These are phyloP conservation scores for Artomyces pyxidatus DNA, from an alignment of 768 basidiomycete species.

Conservation along the genomic window DNA sequence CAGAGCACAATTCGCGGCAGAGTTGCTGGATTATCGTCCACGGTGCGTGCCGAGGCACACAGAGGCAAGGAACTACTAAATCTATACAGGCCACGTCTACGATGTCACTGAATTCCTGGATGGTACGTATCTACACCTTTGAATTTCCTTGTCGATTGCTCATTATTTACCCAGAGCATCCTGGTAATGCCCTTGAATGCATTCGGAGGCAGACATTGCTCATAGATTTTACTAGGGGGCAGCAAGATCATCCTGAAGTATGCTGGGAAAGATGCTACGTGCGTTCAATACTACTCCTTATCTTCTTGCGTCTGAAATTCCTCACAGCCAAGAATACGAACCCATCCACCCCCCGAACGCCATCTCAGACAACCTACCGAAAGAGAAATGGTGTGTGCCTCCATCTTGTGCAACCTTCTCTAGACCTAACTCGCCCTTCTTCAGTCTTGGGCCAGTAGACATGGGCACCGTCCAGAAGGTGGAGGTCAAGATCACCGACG, in stretches of 20 bases:
- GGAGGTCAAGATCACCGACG: slow-evolving; percentile 54
- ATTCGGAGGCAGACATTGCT: not conserved
- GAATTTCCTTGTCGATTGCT: no score
- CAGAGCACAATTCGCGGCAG: slow-evolving; percentile 12
- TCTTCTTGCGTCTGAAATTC: not conserved
- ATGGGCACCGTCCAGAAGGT: slow-evolving; percentile 56
- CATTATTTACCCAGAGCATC: slow-evolving; percentile 6
- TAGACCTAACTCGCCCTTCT: not conserved
- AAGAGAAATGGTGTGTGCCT: slow-evolving; percentile 58
- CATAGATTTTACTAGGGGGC: slow-evolving; percentile 27
- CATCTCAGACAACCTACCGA: slow-evolving; percentile 66
- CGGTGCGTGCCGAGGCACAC: not conserved
- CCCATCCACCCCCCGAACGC: slow-evolving; percentile 85
- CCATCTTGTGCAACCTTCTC: not conserved
- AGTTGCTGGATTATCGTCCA: slow-evolving; percentile 18
- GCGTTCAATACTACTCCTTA: not conserved
- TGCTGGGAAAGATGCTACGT: slow-evolving; percentile 45
- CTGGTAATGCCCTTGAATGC: slow-evolving; percentile 1
- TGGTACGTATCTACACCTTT: slow-evolving; percentile 16
- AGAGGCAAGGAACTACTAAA: not conserved
- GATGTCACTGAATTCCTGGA: slow-evolving; percentile 36
- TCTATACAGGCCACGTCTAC: slow-evolving; percentile 31
- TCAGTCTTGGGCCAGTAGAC: slow-evolving; percentile 62
- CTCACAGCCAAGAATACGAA: slow-evolving; percentile 53
- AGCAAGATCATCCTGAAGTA: slow-evolving; percentile 45